Evolutionary conservation across 1,284 basidiomycete genomes (phyloP), one percentile per base, ranked within the genome.

Genomic region (Tilletia indica): DNA sequence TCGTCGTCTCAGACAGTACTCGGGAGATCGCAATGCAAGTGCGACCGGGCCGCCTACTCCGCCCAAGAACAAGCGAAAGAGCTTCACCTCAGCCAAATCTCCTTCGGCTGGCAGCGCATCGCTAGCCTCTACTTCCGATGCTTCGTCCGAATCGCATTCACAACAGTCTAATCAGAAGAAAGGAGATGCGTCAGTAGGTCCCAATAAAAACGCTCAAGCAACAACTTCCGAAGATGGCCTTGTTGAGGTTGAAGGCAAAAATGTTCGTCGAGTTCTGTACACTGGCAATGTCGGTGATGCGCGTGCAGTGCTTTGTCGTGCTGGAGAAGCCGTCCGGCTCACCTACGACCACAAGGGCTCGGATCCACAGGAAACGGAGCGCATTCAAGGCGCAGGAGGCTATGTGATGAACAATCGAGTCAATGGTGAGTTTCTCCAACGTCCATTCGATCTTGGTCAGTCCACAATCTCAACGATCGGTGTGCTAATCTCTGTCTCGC

Each of bases 321-420:
- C 88, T 6, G 97, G 96, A 25, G 91, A 90, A 80, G 97, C 94
- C 0, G 90, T 99, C 1, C 88, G 97, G 49, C 86, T 99, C 83
- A 99, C 96, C 16, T 99, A 99, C 84, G 97, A 99, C 83, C 97
- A 99, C 87, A 99, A 99, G 85, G 97, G 97, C 51, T 92, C 92
- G 3, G 97, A 99, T 85, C 91, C 91, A 79, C 93, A 96, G 83
- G 97, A 99, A 86, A 94, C 94, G 21, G 97, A 97, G 86, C 89
- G 97, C 16, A 99, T 99, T 84, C 94, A 89, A 67, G 96, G 98
- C 82, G 96, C 97, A 0, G 97, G 97, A 19, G 97, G 97, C 0
- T 99, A 98, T 81, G 95, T 99, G 31, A 92, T 99, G 92, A 97
- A 97, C 82, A 95, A 96, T 74, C 90, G 97, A 11, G 97, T 99